These are phyloP conservation scores for Cyberlindnera sargentensis DNA, from an alignment of 805 yeast genomes.

Conservation along the genomic window DNA sequence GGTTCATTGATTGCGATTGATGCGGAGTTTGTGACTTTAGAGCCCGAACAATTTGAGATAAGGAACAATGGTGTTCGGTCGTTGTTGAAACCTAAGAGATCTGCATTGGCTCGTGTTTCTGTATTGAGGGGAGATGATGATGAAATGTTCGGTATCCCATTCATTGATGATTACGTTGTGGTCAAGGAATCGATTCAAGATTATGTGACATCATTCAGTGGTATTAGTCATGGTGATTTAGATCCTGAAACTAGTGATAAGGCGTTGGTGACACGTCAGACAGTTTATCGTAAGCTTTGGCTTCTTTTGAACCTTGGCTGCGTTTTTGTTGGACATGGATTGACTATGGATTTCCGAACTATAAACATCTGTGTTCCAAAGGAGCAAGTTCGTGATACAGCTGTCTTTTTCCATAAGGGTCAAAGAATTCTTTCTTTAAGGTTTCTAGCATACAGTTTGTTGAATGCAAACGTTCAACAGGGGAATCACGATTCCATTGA, in stretches of 20 bases:
- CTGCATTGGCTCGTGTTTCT: slow-evolving; percentile 83
- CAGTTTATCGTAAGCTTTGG: slow-evolving; percentile 89
- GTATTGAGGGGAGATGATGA: slow-evolving; percentile 71
- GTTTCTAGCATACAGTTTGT: slow-evolving; percentile 74
- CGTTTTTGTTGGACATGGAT: slow-evolving; percentile 91
- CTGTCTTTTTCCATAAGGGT: slow-evolving; percentile 67
- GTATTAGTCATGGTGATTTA: slow-evolving; percentile 90
- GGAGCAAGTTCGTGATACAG: slow-evolving; percentile 83
- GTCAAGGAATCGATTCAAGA: slow-evolving; percentile 69
- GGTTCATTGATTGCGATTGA: slow-evolving; percentile 88
- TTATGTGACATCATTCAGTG: slow-evolving; percentile 84
- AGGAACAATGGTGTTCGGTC: slow-evolving; percentile 63
- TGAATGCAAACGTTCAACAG: slow-evolving; percentile 72
- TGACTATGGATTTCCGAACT: slow-evolving; percentile 84
- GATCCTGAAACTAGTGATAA: slow-evolving; percentile 60
- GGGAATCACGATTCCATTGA: slow-evolving; percentile 97
- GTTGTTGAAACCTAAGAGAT: slow-evolving; percentile 64
- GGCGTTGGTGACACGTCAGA: slow-evolving; percentile 69
- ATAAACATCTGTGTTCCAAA: slow-evolving; percentile 87
- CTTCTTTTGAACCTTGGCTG: slow-evolving; percentile 81
- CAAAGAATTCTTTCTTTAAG: slow-evolving; percentile 78
- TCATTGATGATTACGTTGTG: slow-evolving; percentile 88
- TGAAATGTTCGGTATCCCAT: slow-evolving; percentile 60
- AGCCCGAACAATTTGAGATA: slow-evolving; percentile 74
- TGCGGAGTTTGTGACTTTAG: slow-evolving; percentile 87